Evolutionary conservation across 352 stramenopile genomes (phyloP), one percentile per base, ranked within the genome.

Genomic region (Phytophthora foliorum): DNA sequence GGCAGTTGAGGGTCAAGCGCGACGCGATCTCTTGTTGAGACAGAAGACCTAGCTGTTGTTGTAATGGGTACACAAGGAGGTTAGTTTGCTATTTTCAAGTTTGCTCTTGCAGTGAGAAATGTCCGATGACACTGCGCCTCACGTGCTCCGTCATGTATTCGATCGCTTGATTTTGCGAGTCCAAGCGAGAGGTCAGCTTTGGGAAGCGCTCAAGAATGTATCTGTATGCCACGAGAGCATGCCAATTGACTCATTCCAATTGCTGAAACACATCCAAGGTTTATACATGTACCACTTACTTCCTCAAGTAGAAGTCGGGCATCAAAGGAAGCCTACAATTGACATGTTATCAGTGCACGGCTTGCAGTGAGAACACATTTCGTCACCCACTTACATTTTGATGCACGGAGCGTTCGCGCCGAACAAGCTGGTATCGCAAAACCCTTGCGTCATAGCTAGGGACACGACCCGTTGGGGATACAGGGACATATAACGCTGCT

Each of bases 141-240:
- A 91, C 86, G 70, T 94, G 82, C 6, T 86, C 72, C 27, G 80
- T 75, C 79, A 94, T 91, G 68, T 91, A 91, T 36, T 86, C 77
- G 50, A 87, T 79, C 17, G 85, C 80, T 39, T 80, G 38, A 4
- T 77, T 73, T 11, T 72, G 74, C 2, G 72, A 61, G 4, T 63
- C 65, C 17, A 66, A 77, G 31, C 57, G 27, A 39, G 71, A 55
- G 41, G 52, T 72, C 13, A 70, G 66, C 25, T 75, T 84, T 2
- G 84, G 78, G 50, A 90, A 84, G 24, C 60, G 69, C 34, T 89
- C 80, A 14, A 91, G 64, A 1, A 92, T 72, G 48, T 88, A 77
- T 74, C 82, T 91, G 44, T 46, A 44, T n/a, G 13, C 21, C 61
- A 52, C 9, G 48, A 39, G 4, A 45, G 17, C 4, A 22, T 21